Evolutionary conservation across 768 basidiomycete genomes (phyloP), one percentile per base, ranked within the genome.

Genomic region (Butyriboletus loyo): DNA sequence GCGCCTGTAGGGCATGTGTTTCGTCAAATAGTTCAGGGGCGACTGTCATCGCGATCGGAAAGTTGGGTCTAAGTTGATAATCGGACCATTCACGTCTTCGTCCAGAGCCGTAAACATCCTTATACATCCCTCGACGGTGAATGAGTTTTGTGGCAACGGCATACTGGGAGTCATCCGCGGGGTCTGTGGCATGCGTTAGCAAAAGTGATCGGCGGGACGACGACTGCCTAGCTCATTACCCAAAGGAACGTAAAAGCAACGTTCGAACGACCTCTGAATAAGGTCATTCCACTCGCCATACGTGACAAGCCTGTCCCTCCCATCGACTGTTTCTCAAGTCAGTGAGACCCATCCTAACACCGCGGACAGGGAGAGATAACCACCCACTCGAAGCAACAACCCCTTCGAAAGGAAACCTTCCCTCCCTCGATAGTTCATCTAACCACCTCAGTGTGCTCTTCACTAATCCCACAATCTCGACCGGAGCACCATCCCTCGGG

Each of bases 401-500:
- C 28, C 97, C 96, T 61, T 88, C 82, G 78, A 90, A 95, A 3
- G 93, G 93, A 77, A 97, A 96, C 58, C 78, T 76, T 21, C 85
- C 86, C 32, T 75, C 67, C 11, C 59, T 71, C 17, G 82, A 84
- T 40, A 98, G 72, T 47, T 78, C 75, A 57, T 81, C 80, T 52
- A 99, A 65, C 97, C 97, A 99, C 45, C 91, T 79, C 57, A 99
- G 69, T 0, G 96, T 89, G 67, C 93, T 96, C 78, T 95, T 95
- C 58, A 94, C 68, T 49, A 99, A 71, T 7, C 97, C 97, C 3
- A 87, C 93, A 57, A 98, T 98, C 72, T 99, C 97, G 35, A 99
- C 77, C 0, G 97, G 95, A 0, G 96, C 90, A 9, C 97, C 97
- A 65, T 98, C 95, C 58, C 97, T 78, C 1, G 97, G 95, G 0